Conservation (phyloP, 306 rosid genomes). For the Vigna radiata region DNA sequence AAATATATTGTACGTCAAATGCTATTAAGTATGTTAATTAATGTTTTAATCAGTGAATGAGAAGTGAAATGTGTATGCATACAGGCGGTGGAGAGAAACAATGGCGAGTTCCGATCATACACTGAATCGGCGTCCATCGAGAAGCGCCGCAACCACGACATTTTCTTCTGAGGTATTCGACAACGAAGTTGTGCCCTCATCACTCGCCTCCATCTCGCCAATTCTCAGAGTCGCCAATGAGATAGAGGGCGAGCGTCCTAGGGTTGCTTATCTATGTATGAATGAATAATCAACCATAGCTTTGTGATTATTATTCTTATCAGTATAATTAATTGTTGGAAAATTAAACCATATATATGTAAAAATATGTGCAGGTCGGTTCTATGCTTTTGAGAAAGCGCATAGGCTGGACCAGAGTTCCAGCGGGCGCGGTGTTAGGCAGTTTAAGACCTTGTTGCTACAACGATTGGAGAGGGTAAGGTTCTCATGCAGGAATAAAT, state of each 20-base stretch:
- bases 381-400: slow-evolving; percentile 97
- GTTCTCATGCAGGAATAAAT: no score
- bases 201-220: slow-evolving; percentile 86
- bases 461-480: slow-evolving; percentile 85
- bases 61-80: neutral
- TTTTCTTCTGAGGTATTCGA: slow-evolving; percentile 87
- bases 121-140: slow-evolving; percentile 74
- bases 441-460: slow-evolving; percentile 81
- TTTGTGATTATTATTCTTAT: neutral
- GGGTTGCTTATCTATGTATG: slow-evolving; percentile 91
- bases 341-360: neutral
- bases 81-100: slow-evolving; percentile 31
- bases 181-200: slow-evolving; percentile 91
- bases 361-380: slow-evolving; percentile 67
- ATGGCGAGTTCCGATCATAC: slow-evolving; percentile 63
- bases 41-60: no score
- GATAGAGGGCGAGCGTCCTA: slow-evolving; percentile 82
- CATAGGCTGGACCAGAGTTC: slow-evolving; percentile 90
- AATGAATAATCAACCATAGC: neutral
- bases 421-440: slow-evolving; percentile 94
- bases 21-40: no score
- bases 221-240: slow-evolving; percentile 94
- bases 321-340: neutral
- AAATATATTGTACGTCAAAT: no score
- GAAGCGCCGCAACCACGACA: slow-evolving; percentile 78